Evolutionary conservation across 169 alveolate genomes (phyloP).

Genomic region (Plasmodium cynomolgi): DNA sequence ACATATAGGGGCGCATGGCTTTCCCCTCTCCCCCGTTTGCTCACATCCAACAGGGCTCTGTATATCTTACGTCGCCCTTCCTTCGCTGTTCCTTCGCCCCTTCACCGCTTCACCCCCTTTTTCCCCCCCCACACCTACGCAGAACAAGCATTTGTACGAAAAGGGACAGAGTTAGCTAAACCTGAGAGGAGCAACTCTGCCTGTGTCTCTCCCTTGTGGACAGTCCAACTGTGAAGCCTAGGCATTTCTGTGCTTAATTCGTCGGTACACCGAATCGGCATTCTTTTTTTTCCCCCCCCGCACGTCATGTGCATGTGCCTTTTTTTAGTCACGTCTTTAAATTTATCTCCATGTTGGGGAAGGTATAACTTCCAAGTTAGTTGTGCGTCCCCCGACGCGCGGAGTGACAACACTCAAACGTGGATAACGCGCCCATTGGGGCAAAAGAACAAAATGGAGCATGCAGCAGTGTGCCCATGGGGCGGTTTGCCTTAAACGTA

Average conservation of each 20-base stretch:
- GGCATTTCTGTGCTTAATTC: neutral
- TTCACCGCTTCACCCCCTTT: neutral
- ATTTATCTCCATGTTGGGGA: neutral
- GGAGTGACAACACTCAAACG: neutral
- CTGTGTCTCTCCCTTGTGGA: neutral
- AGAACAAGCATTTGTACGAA: constrained; percentile 63
- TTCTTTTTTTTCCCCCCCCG: neutral
- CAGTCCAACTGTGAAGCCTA: neutral
- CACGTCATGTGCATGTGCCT: neutral
- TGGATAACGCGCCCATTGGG: neutral
- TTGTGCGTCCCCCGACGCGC: neutral
- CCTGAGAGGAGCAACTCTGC: neutral
- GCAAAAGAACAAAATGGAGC: neutral
- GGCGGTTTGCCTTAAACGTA: neutral
- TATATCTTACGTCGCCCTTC: neutral
- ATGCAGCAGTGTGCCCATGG: neutral
- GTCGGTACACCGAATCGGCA: neutral
- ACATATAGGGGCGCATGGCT: neutral
- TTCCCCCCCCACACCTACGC: neutral
- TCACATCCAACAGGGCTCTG: neutral
- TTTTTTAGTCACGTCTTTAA: neutral
- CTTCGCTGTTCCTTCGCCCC: neutral
- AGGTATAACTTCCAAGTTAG: neutral
- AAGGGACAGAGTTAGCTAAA: constrained; percentile 7
- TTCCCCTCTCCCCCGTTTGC: neutral